Evolutionary conservation across 192 early-diverging fungal genomes (phyloP).

Genomic region (Rhizophlyctis rosea): DNA sequence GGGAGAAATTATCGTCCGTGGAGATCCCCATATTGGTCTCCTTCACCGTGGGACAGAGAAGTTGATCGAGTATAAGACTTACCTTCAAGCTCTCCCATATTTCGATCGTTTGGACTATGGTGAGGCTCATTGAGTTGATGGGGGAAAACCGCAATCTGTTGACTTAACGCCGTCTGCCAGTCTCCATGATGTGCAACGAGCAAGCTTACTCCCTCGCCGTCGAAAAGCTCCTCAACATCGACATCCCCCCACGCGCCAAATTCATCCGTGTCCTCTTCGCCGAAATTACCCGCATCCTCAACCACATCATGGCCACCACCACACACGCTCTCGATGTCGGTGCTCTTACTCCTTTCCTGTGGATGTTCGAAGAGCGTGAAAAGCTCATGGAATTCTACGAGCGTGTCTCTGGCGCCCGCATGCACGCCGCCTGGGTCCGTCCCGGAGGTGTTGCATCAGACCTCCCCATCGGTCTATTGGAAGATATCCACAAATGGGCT

Average conservation of each 20-base stretch:
- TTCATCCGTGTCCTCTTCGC: conserved; percentile 97
- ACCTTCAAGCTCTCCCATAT: conserved; percentile 96
- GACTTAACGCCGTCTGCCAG: conserved; percentile 20
- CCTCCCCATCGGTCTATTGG: conserved; percentile 86
- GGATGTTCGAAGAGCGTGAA: conserved; percentile 99
- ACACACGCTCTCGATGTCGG: conserved; percentile 98
- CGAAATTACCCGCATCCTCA: conserved; percentile 95
- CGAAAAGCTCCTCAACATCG: conserved; percentile 97
- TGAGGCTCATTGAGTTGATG: conserved; percentile 1
- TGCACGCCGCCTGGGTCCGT: conserved; percentile 96
- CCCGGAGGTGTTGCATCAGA: conserved; percentile 94
- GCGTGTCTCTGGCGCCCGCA: conserved; percentile 95
- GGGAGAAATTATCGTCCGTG: conserved; percentile 87
- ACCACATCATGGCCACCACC: conserved; percentile 98
- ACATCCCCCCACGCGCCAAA: conserved; percentile 85
- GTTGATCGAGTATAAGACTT: conserved; percentile 99
- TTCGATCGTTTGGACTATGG: conserved; percentile 97
- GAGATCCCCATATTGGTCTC: conserved; percentile 96
- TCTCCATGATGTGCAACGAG: conserved; percentile 99
- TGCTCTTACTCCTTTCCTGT: conserved; percentile 96
- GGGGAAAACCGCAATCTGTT: neutral
- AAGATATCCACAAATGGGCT: conserved; percentile 97
- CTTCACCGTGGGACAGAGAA: conserved; percentile 98
- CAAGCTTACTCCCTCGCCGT: conserved; percentile 96
- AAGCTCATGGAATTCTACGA: conserved; percentile 99